Base-by-base conservation (phyloP, 352 stramenopile genomes). In the Thalassiosira hispida region DNA sequence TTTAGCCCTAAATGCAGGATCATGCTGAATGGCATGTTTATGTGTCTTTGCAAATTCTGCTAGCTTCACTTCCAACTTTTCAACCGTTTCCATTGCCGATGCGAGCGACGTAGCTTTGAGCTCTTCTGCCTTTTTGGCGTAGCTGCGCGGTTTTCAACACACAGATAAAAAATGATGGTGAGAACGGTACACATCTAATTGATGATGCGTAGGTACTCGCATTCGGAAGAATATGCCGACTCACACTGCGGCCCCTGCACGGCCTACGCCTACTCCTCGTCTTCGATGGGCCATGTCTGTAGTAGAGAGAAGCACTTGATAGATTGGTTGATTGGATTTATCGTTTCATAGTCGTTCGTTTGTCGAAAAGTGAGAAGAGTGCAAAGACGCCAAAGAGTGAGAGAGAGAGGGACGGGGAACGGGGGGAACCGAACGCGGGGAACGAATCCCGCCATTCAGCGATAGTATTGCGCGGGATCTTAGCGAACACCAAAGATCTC, bases 31-130 rank as follows among this genome's bases (percentile, higher is more conserved):
- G 47, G 87, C 75, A 20, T 84, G 61, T 61, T 84, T 85, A 61
- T 93, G 86, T 25, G 72, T 83, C 61, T 93, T 90, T 25, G 89
- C 89, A 85, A 94, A 94, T 8, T 89, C 82, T 7, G 73, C 63
- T 18, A 93, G 49, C 64, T 91, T 92, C 11, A 87, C 55, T 69
- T 92, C 81, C 18, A 93, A 65, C 29, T 90, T 88, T 76, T 93
- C 68, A 1, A 91, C 74, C n/a, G 86, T 93, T 59, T 93, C 86
- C 51, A 93, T 71, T 11, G 88, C 88, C 22, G 73, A 85, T 77
- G 89, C 76, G 22, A 92, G 55, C 2, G 67, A 87, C 1, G 81
- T 70, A 18, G 86, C 77, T 51, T 90, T 86, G 52, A 93, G 82
- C 69, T 93, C 86, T 49, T 92, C 88, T 22, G 84, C 85, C 56